Conservation (phyloP, 306 rosid species). For the Rosa lucieae region DNA sequence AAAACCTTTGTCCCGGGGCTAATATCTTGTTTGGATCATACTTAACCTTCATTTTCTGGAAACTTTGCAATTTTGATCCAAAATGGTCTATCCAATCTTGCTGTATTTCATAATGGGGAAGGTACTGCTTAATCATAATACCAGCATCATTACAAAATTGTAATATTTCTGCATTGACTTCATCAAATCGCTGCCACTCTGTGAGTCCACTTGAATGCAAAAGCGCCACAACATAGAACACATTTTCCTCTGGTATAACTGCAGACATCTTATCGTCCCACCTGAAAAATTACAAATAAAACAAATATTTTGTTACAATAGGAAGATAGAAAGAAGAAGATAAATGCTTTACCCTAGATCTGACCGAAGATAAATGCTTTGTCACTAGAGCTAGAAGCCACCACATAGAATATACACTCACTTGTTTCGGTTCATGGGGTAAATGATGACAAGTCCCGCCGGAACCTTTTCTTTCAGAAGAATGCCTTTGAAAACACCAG, state of each 20-base stretch:
- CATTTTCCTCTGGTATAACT: constrained; percentile 60
- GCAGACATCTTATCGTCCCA: constrained; percentile 77
- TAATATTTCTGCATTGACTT: constrained; percentile 45
- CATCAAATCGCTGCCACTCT: constrained; percentile 30
- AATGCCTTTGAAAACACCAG: constrained; percentile 62
- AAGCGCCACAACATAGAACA: constrained; percentile 53
- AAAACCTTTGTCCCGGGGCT: constrained; percentile 86
- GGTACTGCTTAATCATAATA: constrained; percentile 55
- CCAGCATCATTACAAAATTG: constrained; percentile 44
- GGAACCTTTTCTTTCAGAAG: constrained; percentile 53
- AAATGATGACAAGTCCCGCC: constrained; percentile 46
- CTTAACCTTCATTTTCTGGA: constrained; percentile 39
- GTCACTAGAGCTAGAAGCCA: background rate
- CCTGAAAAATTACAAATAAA: constrained; percentile 33
- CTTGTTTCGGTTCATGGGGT: constrained; percentile 61
- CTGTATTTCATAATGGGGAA: constrained; percentile 44
- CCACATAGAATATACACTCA: constrained; percentile 27
- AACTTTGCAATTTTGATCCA: constrained; percentile 64
- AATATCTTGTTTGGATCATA: constrained; percentile 71
- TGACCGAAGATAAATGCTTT: background rate
- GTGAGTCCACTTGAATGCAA: constrained; percentile 38
- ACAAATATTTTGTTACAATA: background rate
- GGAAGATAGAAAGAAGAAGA: background rate
- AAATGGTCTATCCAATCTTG: constrained; percentile 58
- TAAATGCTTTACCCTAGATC: background rate